These are phyloP conservation scores for Hymenoscyphus fraxineus DNA, from an alignment of 2,329 filamentous ascomycete species.

Conservation along the genomic window DNA sequence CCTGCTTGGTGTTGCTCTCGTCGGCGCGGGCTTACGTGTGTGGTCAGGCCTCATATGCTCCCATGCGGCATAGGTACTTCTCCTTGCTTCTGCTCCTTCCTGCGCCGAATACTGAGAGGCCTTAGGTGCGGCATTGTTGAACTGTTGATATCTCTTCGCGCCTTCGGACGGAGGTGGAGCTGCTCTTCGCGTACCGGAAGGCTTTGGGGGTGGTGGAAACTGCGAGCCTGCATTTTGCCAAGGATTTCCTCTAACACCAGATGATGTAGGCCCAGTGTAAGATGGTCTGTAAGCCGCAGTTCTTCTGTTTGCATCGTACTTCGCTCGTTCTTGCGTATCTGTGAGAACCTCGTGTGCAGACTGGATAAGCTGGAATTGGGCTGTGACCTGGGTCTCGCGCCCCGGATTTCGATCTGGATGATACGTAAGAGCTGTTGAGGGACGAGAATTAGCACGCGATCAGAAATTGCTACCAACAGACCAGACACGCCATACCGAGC, in stretches of 20 bases:
- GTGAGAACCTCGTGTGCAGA: constrained; percentile 65
- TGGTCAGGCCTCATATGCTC: constrained; percentile 29
- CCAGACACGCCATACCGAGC: constrained; percentile 45
- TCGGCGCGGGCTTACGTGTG: constrained; percentile 15
- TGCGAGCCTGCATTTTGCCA: constrained; percentile 32
- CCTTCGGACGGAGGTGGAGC: constrained; percentile 31
- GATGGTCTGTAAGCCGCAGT: constrained; percentile 18
- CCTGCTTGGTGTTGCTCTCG: constrained; percentile 12
- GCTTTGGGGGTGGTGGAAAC: constrained; percentile 33
- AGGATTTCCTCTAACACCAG: constrained; percentile 33
- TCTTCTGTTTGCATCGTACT: constrained; percentile 32
- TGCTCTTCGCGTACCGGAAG: constrained; percentile 22
- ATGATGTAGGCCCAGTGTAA: constrained; percentile 20
- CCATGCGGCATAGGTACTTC: constrained; percentile 33
- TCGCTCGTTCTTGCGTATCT: constrained; percentile 32
- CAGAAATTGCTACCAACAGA: background rate
- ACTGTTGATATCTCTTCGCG: constrained; percentile 32
- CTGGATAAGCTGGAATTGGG: constrained; percentile 68
- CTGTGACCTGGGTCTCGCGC: constrained; percentile 59
- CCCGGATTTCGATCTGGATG: constrained; percentile 71
- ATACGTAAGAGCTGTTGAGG: constrained; percentile 54
- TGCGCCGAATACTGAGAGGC: constrained; percentile 28
- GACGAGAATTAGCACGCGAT: constrained; percentile 16
- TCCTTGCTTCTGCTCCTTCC: constrained; percentile 32
- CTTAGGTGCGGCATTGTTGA: constrained; percentile 24